These are phyloP conservation scores for Discostella stelligeroides DNA, from an alignment of 108 stramenopile genomes.

Conservation along the genomic window DNA sequence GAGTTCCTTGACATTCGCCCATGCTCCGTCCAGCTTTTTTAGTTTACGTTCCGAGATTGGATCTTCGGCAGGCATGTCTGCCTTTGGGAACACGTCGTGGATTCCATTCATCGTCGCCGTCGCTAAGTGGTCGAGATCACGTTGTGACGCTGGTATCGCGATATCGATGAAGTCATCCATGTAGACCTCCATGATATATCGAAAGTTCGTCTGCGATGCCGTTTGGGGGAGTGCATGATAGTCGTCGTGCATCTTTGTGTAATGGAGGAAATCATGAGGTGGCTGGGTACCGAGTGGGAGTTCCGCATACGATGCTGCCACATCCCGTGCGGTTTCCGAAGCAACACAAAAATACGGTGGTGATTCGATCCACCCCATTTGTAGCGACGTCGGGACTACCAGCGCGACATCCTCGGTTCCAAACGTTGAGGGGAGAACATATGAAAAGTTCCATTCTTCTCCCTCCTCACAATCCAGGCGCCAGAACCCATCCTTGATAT, in stretches of 20 bases:
- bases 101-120: too few relatives aligned
- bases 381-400: too few relatives aligned
- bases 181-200: slow-evolving; percentile 25
- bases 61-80: slow-evolving; percentile 11
- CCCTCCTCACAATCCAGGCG: too few relatives aligned
- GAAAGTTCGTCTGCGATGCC: not conserved
- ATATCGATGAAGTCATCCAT: slow-evolving; percentile 34
- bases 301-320: too few relatives aligned
- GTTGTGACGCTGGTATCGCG: slow-evolving; percentile 7
- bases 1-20: not conserved
- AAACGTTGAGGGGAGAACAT: too few relatives aligned
- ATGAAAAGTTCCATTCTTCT: too few relatives aligned
- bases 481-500: too few relatives aligned
- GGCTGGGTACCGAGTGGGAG: too few relatives aligned
- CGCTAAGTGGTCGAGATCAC: slow-evolving; percentile 6
- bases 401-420: slow-evolving; percentile 20
- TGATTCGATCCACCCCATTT: too few relatives aligned
- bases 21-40: slow-evolving; percentile 33
- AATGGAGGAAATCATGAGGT: not conserved
- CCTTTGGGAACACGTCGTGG: too few relatives aligned
- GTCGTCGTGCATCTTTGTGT: not conserved
- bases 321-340: too few relatives aligned
- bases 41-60: slow-evolving; percentile 52
- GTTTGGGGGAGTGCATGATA: not conserved
- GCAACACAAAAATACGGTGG: too few relatives aligned